These are phyloP conservation scores for Diaporthe aspalathi DNA, from an alignment of 2,329 filamentous ascomycete genomes.

Conservation along the genomic window DNA sequence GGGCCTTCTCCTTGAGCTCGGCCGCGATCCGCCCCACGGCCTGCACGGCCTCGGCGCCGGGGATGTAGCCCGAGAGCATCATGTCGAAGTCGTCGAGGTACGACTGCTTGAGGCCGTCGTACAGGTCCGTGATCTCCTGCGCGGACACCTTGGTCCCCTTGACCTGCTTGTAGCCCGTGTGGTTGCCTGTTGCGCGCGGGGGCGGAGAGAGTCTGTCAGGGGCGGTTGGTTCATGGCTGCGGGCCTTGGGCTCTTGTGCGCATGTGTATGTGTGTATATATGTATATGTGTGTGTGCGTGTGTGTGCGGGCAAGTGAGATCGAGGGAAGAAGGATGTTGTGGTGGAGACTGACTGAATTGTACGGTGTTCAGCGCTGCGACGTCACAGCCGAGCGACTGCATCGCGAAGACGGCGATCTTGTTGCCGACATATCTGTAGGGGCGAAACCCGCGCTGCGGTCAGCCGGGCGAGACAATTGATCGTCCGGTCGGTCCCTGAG, in stretches of 20 bases:
- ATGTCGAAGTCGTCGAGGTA: conserved; percentile 91
- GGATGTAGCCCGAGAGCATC: conserved; percentile 94
- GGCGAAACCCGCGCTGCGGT: conserved; percentile 26
- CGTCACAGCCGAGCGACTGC: conserved; percentile 93
- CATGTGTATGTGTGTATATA: too few species aligned
- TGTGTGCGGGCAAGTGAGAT: background rate
- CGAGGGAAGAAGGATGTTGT: background rate
- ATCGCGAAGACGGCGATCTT: conserved; percentile 96
- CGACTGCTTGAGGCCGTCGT: conserved; percentile 84
- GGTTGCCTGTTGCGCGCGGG: conserved; percentile 76
- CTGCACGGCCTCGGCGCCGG: conserved; percentile 84
- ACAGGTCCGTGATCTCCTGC: conserved; percentile 85
- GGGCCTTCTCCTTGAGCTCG: conserved; percentile 77
- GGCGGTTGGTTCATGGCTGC: background rate
- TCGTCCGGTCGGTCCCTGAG: background rate
- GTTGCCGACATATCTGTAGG: conserved; percentile 91
- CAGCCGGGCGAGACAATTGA: conserved; percentile 25
- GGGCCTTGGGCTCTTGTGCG: too few species aligned
- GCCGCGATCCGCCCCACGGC: conserved; percentile 86
- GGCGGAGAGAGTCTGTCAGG: conserved; percentile 32
- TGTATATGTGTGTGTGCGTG: background rate
- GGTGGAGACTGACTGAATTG: conserved; percentile 82
- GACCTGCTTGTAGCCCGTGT: conserved; percentile 91
- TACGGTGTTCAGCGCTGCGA: conserved; percentile 93
- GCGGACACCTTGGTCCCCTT: conserved; percentile 86